Evolutionary conservation across 208 protist species (phyloP).

Genomic region (Acanthamoeba royreba): DNA sequence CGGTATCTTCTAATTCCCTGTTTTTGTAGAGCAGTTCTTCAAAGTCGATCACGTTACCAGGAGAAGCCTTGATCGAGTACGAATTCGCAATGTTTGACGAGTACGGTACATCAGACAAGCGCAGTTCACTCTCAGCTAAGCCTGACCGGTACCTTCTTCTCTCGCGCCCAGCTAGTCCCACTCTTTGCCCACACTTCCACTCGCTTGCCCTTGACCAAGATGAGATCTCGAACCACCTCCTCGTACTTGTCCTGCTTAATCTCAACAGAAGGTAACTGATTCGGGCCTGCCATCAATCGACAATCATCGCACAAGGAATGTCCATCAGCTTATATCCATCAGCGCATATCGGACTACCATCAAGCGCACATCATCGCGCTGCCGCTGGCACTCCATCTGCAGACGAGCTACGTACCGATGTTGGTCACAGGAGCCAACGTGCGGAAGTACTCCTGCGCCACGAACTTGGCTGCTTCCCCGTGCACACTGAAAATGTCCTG

Average conservation of each 20-base stretch:
- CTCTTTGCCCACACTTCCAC: not conserved
- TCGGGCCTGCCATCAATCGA: not conserved
- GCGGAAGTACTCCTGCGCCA: constrained; percentile 70
- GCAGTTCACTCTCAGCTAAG: not conserved
- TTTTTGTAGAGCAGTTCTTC: constrained; percentile 64
- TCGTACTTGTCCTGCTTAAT: constrained; percentile 25
- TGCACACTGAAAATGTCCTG: constrained; percentile 56
- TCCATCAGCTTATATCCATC: no score
- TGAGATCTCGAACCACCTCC: not conserved
- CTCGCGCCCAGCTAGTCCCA: not conserved
- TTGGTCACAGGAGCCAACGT: constrained; percentile 56
- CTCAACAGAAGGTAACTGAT: not conserved
- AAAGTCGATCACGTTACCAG: constrained; percentile 74
- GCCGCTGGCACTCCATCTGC: no score
- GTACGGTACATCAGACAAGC: not conserved
- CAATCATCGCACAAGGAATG: no score
- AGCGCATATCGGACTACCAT: no score
- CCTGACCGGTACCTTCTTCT: not conserved
- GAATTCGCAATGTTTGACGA: no score
- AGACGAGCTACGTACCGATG: not conserved
- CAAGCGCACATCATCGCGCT: no score
- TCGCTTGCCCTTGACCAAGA: not conserved
- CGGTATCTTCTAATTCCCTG: not conserved
- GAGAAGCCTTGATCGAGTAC: constrained; percentile 47
- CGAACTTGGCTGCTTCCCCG: constrained; percentile 60